Conservation (phyloP, 2,329 filamentous ascomycete genomes). For the Thyridium curvatum region DNA sequence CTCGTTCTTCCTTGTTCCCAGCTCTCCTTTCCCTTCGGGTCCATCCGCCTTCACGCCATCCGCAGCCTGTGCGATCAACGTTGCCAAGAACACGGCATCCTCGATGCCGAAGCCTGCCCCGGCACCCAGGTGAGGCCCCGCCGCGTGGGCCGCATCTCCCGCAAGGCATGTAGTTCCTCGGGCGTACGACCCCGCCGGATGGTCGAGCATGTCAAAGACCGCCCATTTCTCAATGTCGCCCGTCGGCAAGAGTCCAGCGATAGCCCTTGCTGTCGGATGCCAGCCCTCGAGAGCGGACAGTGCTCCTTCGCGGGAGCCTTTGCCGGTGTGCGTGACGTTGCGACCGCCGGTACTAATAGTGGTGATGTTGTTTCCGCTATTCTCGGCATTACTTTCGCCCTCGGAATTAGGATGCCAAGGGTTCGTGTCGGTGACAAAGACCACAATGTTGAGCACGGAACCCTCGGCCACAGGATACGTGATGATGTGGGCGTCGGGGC, state of each 20-base stretch:
- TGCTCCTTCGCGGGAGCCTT: constrained; percentile 32
- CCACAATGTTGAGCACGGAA: constrained; percentile 51
- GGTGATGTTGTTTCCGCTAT: constrained; percentile 6
- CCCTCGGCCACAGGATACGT: constrained; percentile 56
- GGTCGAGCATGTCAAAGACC: constrained; percentile 43
- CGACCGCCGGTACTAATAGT: no score
- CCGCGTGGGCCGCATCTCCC: constrained; percentile 52
- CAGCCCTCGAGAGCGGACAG: constrained; percentile 31
- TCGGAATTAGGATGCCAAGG: constrained; percentile 22
- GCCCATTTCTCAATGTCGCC: constrained; percentile 43
- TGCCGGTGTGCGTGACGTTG: constrained; percentile 21
- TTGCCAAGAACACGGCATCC: constrained; percentile 39
- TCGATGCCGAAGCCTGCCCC: constrained; percentile 52
- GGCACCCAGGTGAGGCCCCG: constrained; percentile 47
- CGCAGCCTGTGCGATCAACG: constrained; percentile 18
- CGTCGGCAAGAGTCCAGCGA: constrained; percentile 39
- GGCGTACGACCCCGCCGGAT: constrained; percentile 36
- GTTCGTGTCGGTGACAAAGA: constrained; percentile 30
- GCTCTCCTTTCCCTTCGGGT: background rate
- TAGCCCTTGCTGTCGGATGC: constrained; percentile 27
- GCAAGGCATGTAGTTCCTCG: constrained; percentile 37
- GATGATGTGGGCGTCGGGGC: constrained; percentile 49
- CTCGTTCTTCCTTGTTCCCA: background rate
- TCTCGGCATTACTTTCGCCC: constrained; percentile 1
- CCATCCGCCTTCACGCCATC: no score